phyloP scores from a whole-genome alignment of 148 eudicot species.

The Mesembryanthemum crystallinum region DNA sequence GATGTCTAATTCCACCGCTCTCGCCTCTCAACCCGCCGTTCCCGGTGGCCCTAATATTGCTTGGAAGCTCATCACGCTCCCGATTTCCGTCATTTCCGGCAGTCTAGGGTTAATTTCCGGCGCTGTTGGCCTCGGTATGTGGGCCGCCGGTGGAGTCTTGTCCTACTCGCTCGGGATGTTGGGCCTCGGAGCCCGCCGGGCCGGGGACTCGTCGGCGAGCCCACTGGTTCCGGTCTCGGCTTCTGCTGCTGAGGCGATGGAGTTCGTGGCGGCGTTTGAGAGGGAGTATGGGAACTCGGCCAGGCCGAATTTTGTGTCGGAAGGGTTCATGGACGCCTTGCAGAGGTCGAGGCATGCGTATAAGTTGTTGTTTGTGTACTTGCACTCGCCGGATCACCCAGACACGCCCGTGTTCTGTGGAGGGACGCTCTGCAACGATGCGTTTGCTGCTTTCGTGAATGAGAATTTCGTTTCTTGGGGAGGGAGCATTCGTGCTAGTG shows the following conservation, averaged over 20 bases:
- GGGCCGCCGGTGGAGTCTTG: slow-evolving; percentile 84
- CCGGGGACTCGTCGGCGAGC: slow-evolving; percentile 28
- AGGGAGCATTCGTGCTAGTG: slow-evolving; percentile 72
- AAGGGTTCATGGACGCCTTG: slow-evolving; percentile 87
- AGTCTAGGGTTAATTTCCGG: slow-evolving; percentile 80
- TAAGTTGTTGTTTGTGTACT: slow-evolving; percentile 72
- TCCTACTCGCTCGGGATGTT: slow-evolving; percentile 60
- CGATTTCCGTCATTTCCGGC: slow-evolving; percentile 64
- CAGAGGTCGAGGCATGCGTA: slow-evolving; percentile 70
- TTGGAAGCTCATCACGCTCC: slow-evolving; percentile 77
- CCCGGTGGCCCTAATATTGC: slow-evolving; percentile 50
- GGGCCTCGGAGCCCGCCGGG: slow-evolving; percentile 39
- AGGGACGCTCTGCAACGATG: slow-evolving; percentile 53
- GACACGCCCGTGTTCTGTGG: slow-evolving; percentile 68
- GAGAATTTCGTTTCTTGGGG: slow-evolving; percentile 86
- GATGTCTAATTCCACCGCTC: slow-evolving; percentile 32
- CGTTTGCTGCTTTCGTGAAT: slow-evolving; percentile 56
- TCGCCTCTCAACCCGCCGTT: slow-evolving; percentile 31
- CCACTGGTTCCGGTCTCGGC: slow-evolving; percentile 47
- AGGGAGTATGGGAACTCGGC: slow-evolving; percentile 41
- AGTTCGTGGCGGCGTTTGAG: slow-evolving; percentile 58
- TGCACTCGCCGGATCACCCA: slow-evolving; percentile 88
- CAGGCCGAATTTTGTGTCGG: slow-evolving; percentile 59
- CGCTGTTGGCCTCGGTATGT: slow-evolving; percentile 70
- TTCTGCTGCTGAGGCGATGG: slow-evolving; percentile 54